A percentile compares a stretch with the other conserved stretches of the same genome.
Evolutionary conservation across 805 yeast species (phyloP).

Genomic region (Ogataea kodamae): DNA sequence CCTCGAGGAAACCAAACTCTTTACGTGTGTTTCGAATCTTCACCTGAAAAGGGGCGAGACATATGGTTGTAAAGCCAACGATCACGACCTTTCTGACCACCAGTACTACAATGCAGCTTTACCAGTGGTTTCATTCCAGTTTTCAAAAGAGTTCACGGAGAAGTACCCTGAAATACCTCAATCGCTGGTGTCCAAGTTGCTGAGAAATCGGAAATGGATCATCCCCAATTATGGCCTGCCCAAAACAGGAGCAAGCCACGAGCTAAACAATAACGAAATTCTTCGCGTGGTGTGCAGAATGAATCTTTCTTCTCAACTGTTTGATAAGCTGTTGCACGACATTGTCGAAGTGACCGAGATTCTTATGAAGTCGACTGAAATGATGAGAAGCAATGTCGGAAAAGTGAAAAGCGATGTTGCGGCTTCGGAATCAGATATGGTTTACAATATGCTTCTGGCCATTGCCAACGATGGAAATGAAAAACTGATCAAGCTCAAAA

Average conservation of each 20-base stretch:
- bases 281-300: conserved; percentile 80
- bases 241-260: conserved; percentile 38
- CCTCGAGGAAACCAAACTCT: conserved; percentile 62
- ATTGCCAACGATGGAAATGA: conserved; percentile 56
- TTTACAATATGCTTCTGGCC: conserved; percentile 48
- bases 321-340: conserved; percentile 63
- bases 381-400: conserved; percentile 34
- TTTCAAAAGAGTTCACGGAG: conserved; percentile 53
- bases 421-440: conserved; percentile 30
- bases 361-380: conserved; percentile 45
- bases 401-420: conserved; percentile 22
- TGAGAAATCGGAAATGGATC: conserved; percentile 81
- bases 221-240: conserved; percentile 88
- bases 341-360: conserved; percentile 50
- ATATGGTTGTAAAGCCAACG: conserved; percentile 13
- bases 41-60: conserved; percentile 54
- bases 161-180: conserved; percentile 82
- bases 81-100: conserved; percentile 36
- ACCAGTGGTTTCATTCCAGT: conserved; percentile 86
- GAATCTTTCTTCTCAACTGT: conserved; percentile 57
- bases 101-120: conserved; percentile 65
- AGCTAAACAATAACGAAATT: conserved; percentile 50
- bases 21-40: conserved; percentile 71
- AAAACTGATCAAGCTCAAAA: conserved; percentile 32
- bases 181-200: conserved; percentile 62